Evolutionary conservation across 768 basidiomycete genomes (phyloP).

Genomic region (Boletus tomentosulus): DNA sequence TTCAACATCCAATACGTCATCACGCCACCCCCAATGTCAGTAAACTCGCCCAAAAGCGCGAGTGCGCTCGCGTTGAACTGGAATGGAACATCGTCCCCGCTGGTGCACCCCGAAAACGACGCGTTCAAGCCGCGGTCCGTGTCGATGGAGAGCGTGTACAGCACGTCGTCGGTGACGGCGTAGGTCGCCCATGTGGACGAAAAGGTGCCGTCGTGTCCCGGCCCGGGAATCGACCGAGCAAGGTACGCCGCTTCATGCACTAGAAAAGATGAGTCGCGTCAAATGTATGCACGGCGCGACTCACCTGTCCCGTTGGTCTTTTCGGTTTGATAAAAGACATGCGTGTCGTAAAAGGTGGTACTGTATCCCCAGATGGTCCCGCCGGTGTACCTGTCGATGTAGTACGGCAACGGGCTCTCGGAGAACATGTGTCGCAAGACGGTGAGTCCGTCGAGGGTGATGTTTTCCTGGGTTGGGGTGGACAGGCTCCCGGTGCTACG

Average conservation of each 20-base stretch:
- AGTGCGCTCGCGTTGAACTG: constrained; percentile 6
- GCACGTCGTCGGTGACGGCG: constrained; percentile 7
- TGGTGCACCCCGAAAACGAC: constrained; percentile 8
- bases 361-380: constrained; percentile 12
- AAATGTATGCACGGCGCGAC: background rate
- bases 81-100: background rate
- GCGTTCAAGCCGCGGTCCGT: background rate
- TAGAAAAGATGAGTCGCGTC: background rate
- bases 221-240: constrained; percentile 8
- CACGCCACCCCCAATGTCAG: constrained; percentile 11
- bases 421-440: constrained; percentile 14
- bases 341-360: constrained; percentile 9
- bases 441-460: constrained; percentile 4
- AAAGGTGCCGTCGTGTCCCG: background rate
- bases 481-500: constrained; percentile 4
- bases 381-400: constrained; percentile 5
- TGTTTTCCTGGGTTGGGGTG: background rate
- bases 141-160: constrained; percentile 3
- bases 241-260: constrained; percentile 14
- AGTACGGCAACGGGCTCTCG: background rate
- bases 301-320: constrained; percentile 9
- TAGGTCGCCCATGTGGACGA: constrained; percentile 11
- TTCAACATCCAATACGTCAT: constrained; percentile 8
- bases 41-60: constrained; percentile 1
- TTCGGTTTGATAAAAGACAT: constrained; percentile 13